Evolutionary conservation across 805 yeast species (phyloP).

Genomic region (Yamadazyma philogaea): DNA sequence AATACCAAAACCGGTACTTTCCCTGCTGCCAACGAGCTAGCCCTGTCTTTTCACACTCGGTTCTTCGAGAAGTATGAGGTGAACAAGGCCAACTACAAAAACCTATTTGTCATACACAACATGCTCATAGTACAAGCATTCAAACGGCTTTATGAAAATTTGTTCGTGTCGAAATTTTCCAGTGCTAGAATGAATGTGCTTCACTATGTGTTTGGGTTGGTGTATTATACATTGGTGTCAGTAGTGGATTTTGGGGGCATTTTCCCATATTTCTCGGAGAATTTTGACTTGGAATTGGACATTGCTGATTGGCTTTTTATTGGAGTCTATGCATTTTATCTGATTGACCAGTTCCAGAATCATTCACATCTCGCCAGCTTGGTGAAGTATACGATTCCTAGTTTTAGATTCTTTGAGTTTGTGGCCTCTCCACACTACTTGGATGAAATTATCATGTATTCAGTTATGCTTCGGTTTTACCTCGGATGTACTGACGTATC

Average conservation of each 20-base stretch:
- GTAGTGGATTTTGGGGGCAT: constrained; percentile 28
- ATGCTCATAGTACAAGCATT: constrained; percentile 45
- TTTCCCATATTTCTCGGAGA: constrained; percentile 17
- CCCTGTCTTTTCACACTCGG: constrained; percentile 1
- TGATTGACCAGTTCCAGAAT: constrained; percentile 53
- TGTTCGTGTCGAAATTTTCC: constrained; percentile 46
- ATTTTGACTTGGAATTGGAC: constrained; percentile 14
- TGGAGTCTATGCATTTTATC: constrained; percentile 42
- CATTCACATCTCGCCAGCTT: constrained; percentile 50
- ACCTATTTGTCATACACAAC: constrained; percentile 20
- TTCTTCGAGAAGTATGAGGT: constrained; percentile 3
- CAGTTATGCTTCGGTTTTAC: constrained; percentile 25
- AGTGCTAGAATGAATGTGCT: constrained; percentile 57
- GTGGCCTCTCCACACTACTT: constrained; percentile 67
- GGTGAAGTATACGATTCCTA: constrained; percentile 57
- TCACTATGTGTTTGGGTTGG: constrained; percentile 65
- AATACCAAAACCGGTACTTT: constrained; percentile 4
- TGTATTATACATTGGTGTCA: constrained; percentile 53
- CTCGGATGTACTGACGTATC: constrained; percentile 15
- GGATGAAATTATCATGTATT: constrained; percentile 60
- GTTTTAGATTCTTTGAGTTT: constrained; percentile 44
- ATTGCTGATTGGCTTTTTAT: constrained; percentile 24
- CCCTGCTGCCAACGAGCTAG: constrained; percentile 5
- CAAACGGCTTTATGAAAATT: constrained; percentile 56
- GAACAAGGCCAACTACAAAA: constrained; percentile 12